These are phyloP conservation scores for Dinochytrium kinnereticum DNA, from an alignment of 371 early-diverging fungal species.

Conservation along the genomic window DNA sequence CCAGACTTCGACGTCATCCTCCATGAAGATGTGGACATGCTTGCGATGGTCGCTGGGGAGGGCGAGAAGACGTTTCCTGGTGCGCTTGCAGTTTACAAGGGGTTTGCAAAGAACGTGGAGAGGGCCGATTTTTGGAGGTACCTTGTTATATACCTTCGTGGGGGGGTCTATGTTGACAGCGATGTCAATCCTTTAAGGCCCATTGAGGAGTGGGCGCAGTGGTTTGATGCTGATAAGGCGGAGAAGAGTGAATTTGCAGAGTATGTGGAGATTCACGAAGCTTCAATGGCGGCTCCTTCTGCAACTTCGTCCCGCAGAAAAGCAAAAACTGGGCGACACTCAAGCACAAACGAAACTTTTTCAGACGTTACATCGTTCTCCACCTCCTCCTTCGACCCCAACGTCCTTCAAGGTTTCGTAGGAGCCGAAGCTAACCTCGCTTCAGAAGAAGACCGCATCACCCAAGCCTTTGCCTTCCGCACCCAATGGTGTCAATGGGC, in stretches of 20 bases:
- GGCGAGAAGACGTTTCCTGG: background rate
- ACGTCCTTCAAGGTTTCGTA: conserved; percentile 2
- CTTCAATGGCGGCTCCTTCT: background rate
- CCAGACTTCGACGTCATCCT: background rate
- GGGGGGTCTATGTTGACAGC: conserved; percentile 10
- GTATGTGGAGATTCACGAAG: background rate
- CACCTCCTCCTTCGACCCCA: background rate
- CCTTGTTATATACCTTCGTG: background rate
- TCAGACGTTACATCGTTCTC: background rate
- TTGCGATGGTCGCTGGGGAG: background rate
- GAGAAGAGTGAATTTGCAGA: background rate
- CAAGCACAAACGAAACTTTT: background rate
- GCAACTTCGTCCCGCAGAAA: background rate
- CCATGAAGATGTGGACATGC: conserved; percentile 12
- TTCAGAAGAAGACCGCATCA: background rate
- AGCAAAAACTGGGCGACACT: too few relatives aligned
- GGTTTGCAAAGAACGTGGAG: background rate
- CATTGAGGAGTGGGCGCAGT: background rate
- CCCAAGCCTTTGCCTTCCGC: background rate
- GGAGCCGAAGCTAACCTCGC: conserved; percentile 8
- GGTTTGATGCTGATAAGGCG: background rate
- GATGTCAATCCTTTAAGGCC: background rate
- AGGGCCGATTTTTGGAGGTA: conserved; percentile 15
- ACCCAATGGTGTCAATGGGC: conserved; percentile 14
- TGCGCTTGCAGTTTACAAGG: background rate